Evolutionary conservation across 2,329 filamentous ascomycete species (phyloP).

Genomic region (Ophiocordyceps robertsii): DNA sequence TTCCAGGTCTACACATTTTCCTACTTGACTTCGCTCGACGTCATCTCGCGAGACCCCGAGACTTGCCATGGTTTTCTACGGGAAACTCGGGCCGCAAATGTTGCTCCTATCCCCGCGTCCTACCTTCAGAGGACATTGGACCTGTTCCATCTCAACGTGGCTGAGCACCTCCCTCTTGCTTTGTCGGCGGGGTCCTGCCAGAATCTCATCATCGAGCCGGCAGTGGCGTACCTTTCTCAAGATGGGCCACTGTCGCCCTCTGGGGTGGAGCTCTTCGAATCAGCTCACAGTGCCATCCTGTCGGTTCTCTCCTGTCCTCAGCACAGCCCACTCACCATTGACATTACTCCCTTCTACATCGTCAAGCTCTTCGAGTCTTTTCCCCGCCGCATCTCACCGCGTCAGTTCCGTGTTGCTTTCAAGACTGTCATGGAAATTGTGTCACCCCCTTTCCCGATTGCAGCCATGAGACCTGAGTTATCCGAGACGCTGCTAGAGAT

Average conservation of each 20-base stretch:
- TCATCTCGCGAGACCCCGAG: constrained; percentile 56
- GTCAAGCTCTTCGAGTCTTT: constrained; percentile 71
- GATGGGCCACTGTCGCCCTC: constrained; percentile 27
- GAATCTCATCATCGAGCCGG: constrained; percentile 58
- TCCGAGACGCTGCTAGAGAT: constrained; percentile 72
- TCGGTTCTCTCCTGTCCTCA: constrained; percentile 70
- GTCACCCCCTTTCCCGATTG: constrained; percentile 64
- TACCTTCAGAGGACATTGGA: constrained; percentile 58
- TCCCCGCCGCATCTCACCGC: constrained; percentile 60
- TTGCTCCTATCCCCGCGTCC: constrained; percentile 14
- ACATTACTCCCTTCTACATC: constrained; percentile 71
- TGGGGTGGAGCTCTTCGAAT: constrained; percentile 59
- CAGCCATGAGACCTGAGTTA: constrained; percentile 61
- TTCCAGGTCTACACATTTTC: constrained; percentile 82
- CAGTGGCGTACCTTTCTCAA: constrained; percentile 55
- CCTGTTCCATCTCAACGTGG: constrained; percentile 76
- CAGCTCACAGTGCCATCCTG: constrained; percentile 71
- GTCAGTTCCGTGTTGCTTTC: constrained; percentile 83
- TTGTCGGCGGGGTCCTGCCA: constrained; percentile 57
- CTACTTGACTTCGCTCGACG: constrained; percentile 70
- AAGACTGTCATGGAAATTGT: constrained; percentile 73
- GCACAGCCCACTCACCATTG: constrained; percentile 56
- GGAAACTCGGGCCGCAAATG: constrained; percentile 35
- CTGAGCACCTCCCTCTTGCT: constrained; percentile 67
- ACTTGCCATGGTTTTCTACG: constrained; percentile 54